These are phyloP conservation scores for Chimonanthus salicifolius DNA, from an alignment of 164 flowering plant species.

Conservation along the genomic window DNA sequence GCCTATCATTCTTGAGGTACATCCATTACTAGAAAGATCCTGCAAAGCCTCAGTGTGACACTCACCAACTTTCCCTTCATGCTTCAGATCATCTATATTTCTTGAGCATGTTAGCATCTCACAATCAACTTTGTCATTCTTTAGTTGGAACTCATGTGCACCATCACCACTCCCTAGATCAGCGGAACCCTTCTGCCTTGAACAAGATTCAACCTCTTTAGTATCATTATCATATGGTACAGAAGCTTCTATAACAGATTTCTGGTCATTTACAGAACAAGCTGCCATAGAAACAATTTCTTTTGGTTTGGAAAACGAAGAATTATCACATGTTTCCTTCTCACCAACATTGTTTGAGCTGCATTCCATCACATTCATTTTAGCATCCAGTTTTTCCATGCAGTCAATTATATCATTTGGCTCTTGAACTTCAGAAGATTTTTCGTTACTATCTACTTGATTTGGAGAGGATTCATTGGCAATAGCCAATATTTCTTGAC, in stretches of 20 bases:
- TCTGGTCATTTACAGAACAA: conserved; percentile 18
- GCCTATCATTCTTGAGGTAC: conserved; percentile 15
- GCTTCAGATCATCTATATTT: conserved; percentile 1
- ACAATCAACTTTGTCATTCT: conserved; percentile 15
- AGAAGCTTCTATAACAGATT: conserved; percentile 15
- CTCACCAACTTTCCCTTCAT: conserved; percentile 22
- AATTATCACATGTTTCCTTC: conserved; percentile 14
- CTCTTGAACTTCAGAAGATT: conserved; percentile 15
- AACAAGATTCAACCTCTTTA: conserved; percentile 18
- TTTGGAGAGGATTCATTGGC: conserved; percentile 11
- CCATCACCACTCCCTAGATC: conserved; percentile 10
- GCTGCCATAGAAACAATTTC: conserved; percentile 15
- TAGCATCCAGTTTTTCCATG: conserved; percentile 14
- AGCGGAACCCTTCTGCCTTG: conserved; percentile 3
- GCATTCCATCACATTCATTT: conserved; percentile 10
- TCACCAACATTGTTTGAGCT: conserved; percentile 15
- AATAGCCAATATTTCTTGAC: conserved; percentile 5
- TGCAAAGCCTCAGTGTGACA: conserved; percentile 14
- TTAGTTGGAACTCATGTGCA: conserved; percentile 18
- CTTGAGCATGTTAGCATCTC: conserved; percentile 11
- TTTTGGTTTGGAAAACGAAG: conserved; percentile 15
- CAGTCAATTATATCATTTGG: conserved; percentile 15
- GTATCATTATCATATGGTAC: conserved; percentile 15
- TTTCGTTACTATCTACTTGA: conserved; percentile 2
- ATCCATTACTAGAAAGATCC: conserved; percentile 20